Percentiles rank a stretch among this genome's conserved stretches.
Conservation (phyloP, 2,329 filamentous ascomycete species). For the Diaporthe batatas region DNA sequence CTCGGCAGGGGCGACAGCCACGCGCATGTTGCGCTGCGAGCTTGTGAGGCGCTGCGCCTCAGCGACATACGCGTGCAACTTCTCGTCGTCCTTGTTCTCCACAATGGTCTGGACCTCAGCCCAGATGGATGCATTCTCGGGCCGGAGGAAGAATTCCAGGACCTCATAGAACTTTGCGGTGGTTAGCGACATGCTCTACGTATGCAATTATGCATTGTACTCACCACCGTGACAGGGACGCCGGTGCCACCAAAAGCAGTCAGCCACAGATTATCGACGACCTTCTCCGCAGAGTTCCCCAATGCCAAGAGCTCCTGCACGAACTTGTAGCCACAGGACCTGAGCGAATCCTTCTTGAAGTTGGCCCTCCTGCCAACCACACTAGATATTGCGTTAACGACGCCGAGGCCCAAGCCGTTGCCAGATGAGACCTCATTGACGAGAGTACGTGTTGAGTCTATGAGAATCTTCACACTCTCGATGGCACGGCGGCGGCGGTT, state of each 20-base stretch:
- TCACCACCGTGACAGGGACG: conserved; percentile 55
- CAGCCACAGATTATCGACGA: conserved; percentile 55
- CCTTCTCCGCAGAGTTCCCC: conserved; percentile 30
- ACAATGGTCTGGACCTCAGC: conserved; percentile 57
- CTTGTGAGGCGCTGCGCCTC: conserved; percentile 58
- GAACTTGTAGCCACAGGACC: conserved; percentile 55
- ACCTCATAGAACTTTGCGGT: neutral
- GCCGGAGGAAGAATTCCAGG: conserved; percentile 26
- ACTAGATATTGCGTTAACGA: neutral
- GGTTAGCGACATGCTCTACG: neutral
- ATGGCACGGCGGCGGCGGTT: conserved; percentile 59
- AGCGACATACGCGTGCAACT: conserved; percentile 53
- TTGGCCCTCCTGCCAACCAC: conserved; percentile 47
- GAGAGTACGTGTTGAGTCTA: conserved; percentile 55
- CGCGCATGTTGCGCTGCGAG: conserved; percentile 55
- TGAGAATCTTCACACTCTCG: conserved; percentile 54
- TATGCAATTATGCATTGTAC: conserved; percentile 29
- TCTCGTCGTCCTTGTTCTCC: conserved; percentile 51
- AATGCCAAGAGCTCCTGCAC: conserved; percentile 54
- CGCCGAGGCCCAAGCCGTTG: neutral
- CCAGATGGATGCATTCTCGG: conserved; percentile 50
- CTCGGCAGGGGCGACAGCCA: conserved; percentile 47
- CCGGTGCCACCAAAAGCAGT: conserved; percentile 57
- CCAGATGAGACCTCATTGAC: conserved; percentile 52
- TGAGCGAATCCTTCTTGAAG: conserved; percentile 53